These are phyloP conservation scores for Neurospora sp. DNA, from an alignment of 495 filamentous ascomycete genomes.

Conservation along the genomic window DNA sequence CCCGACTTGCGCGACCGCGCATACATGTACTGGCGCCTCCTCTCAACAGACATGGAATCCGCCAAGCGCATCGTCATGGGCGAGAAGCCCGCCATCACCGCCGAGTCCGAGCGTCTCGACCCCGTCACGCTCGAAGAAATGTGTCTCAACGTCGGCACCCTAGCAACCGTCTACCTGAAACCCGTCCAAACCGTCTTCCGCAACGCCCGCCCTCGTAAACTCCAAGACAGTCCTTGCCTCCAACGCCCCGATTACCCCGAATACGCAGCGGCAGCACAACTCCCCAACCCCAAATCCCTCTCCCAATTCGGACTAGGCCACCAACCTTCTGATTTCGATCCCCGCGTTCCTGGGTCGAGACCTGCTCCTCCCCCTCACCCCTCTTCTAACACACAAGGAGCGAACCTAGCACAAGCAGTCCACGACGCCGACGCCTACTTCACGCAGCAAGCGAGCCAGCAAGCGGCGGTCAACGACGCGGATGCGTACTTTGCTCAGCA, in stretches of 20 bases:
- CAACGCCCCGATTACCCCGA: constrained; percentile 50
- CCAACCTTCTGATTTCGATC: constrained; percentile 25
- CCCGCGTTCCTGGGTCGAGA: constrained; percentile 15
- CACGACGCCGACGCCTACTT: constrained; percentile 83
- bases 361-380: not conserved
- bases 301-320: constrained; percentile 42
- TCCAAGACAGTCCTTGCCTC: constrained; percentile 73
- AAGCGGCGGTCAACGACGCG: constrained; percentile 59
- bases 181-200: constrained; percentile 93
- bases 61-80: constrained; percentile 89
- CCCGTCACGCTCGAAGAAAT: constrained; percentile 75
- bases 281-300: constrained; percentile 29
- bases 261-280: constrained; percentile 12
- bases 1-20: constrained; percentile 93
- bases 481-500: constrained; percentile 78
- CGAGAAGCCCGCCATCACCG: constrained; percentile 86
- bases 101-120: constrained; percentile 83
- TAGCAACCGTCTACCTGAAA: constrained; percentile 98
- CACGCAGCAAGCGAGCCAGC: constrained; percentile 38
- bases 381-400: constrained; percentile 4
- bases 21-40: constrained; percentile 94
- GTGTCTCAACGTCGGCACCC: constrained; percentile 81
- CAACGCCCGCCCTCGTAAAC: constrained; percentile 56
- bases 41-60: constrained; percentile 85
- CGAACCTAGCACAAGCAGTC: constrained; percentile 56